phyloP scores from a whole-genome alignment of 2,329 filamentous ascomycete species.

The Colletotrichum magnum region DNA sequence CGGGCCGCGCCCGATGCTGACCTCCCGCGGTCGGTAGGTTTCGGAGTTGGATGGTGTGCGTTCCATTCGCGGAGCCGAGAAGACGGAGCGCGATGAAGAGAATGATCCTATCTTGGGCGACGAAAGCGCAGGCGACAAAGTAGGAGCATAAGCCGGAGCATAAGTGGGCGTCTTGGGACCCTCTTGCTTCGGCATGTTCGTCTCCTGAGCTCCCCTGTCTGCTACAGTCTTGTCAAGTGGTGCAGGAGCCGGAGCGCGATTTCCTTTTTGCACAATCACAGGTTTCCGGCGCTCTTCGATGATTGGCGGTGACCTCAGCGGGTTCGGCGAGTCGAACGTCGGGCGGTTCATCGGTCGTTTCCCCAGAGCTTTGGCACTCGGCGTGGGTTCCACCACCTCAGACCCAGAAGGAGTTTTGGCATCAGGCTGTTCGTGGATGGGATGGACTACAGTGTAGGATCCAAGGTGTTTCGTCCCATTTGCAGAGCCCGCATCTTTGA shows the following conservation, averaged over 20 bases:
- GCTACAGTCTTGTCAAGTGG: slow-evolving; percentile 26
- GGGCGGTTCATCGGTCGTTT: slow-evolving; percentile 57
- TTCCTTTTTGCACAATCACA: slow-evolving; percentile 21
- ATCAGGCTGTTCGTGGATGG: slow-evolving; percentile 47
- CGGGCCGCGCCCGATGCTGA: slow-evolving; percentile 46
- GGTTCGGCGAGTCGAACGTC: slow-evolving; percentile 10
- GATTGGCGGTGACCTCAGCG: slow-evolving; percentile 21
- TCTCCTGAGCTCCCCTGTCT: slow-evolving; percentile 20
- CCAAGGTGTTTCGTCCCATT: slow-evolving; percentile 44
- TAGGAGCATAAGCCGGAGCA: slow-evolving; percentile 10
- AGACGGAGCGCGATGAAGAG: slow-evolving; percentile 34
- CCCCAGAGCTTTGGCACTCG: slow-evolving; percentile 63
- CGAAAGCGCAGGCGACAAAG: slow-evolving; percentile 20
- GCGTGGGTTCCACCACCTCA: slow-evolving; percentile 18
- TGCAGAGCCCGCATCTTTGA: slow-evolving; percentile 49
- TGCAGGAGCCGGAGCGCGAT: slow-evolving; percentile 21
- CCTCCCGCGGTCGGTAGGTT: slow-evolving; percentile 35
- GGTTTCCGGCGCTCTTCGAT: slow-evolving; percentile 26
- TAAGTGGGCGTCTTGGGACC: slow-evolving; percentile 29
- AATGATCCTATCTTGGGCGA: slow-evolving; percentile 34
- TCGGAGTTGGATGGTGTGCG: slow-evolving; percentile 31
- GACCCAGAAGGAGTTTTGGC: slow-evolving; percentile 21
- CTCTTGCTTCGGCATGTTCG: slow-evolving; percentile 2
- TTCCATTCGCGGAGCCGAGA: slow-evolving; percentile 35
- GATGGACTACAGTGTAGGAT: slow-evolving; percentile 45